Percentiles rank a stretch among this genome's conserved stretches.
Evolutionary conservation across 805 yeast species (phyloP).

Genomic region (Starmera pachycereana): DNA sequence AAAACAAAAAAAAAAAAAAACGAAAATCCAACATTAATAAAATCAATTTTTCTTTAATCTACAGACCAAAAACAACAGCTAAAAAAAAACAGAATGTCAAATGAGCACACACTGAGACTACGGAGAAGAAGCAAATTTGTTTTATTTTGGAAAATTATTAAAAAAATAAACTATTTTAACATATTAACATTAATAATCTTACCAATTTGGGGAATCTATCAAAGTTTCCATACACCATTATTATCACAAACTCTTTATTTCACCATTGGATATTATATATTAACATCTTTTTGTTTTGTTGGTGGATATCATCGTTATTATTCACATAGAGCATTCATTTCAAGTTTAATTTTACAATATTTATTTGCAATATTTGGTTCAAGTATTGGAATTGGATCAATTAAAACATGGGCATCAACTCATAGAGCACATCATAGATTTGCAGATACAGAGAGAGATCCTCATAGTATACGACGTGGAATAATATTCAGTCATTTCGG

Average conservation of each 20-base stretch:
- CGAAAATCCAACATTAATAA: too few relatives aligned
- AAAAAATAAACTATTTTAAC: conserved; percentile 24
- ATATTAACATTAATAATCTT: conserved; percentile 41
- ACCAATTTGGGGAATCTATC: conserved; percentile 40
- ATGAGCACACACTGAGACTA: too few relatives aligned
- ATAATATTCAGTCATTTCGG: conserved; percentile 79
- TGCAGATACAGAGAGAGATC: conserved; percentile 84
- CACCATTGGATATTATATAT: conserved; percentile 41
- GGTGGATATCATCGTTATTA: conserved; percentile 78
- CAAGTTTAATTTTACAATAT: conserved; percentile 33
- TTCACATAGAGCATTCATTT: conserved; percentile 51
- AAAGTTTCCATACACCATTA: conserved; percentile 1
- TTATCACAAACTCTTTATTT: conserved; percentile 36
- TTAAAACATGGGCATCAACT: conserved; percentile 69
- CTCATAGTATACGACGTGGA: conserved; percentile 76
- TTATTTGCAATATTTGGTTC: conserved; percentile 52
- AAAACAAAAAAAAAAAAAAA: too few relatives aligned
- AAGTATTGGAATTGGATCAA: conserved; percentile 68
- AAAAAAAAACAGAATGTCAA: too few relatives aligned
- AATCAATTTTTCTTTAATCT: too few relatives aligned
- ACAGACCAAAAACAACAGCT: too few relatives aligned
- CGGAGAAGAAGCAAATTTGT: too few relatives aligned
- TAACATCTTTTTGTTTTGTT: conserved; percentile 64
- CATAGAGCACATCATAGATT: conserved; percentile 89
- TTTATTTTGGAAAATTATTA: too few relatives aligned